Conservation (phyloP, 2,329 filamentous ascomycete genomes). For the Fragosphaeria purpurea region DNA sequence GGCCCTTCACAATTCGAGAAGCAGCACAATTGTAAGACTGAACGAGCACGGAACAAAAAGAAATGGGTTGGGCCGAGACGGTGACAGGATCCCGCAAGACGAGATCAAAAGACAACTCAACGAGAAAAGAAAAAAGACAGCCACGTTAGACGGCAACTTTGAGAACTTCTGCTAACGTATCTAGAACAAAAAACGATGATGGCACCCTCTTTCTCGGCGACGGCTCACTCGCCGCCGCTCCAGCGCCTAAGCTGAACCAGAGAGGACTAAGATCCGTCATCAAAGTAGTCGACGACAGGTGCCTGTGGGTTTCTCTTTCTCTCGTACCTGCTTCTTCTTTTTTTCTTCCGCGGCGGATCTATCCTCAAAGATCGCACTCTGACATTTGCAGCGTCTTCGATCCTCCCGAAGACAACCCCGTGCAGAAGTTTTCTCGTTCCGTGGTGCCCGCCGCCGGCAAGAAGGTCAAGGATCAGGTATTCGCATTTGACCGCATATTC, state of each 20-base stretch:
- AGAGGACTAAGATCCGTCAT: conserved; percentile 86
- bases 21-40: conserved; percentile 69
- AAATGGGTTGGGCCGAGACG: background rate
- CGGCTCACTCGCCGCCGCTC: conserved; percentile 80
- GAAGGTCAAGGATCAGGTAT: conserved; percentile 93
- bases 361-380: background rate
- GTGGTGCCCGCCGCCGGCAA: conserved; percentile 72
- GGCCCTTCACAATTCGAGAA: conserved; percentile 76
- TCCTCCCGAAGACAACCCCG: conserved; percentile 86
- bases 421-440: conserved; percentile 76
- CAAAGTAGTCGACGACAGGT: conserved; percentile 93
- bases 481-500: conserved; percentile 93
- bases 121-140: background rate
- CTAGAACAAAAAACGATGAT: conserved; percentile 62
- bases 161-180: background rate
- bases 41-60: background rate
- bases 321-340: background rate
- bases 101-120: too few species aligned
- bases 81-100: too few species aligned
- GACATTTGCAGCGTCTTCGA: conserved; percentile 68
- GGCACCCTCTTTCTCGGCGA: conserved; percentile 90
- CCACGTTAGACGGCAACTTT: background rate
- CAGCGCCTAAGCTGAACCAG: conserved; percentile 72
- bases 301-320: conserved; percentile 59
- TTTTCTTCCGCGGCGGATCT: too few species aligned